Evolutionary conservation across 2,329 filamentous ascomycete species (phyloP), one percentile per base, ranked within the genome.

Genomic region (Xylariaceae sp.): DNA sequence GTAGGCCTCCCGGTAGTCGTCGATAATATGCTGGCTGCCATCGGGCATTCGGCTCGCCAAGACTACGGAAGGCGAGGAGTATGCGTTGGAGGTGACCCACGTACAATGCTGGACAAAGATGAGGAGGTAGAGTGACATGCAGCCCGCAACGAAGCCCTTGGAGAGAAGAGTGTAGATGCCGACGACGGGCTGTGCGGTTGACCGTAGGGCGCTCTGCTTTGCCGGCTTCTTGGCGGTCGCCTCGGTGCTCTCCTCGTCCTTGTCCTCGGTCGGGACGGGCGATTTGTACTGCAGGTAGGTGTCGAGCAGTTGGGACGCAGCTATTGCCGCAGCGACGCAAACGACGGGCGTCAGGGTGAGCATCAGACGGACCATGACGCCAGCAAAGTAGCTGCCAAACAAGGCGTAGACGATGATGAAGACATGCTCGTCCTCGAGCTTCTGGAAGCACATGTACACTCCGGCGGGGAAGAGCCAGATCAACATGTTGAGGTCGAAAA

Each of bases 331-430:
- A 40, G 94, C 88, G 60, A 97, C 90, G 71, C 94, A 99, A 46
- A 99, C 94, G 60, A 99, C 87, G 1, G 94, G 94, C 1, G 94
- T 99, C 62, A 99, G 77, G 0, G 94, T 99, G 57, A 99, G 83
- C 94, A 99, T 99, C 65, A 99, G 78, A 75, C 94, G 91, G 56
- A 99, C 94, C 94, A 99, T 99, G 74, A 99, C 95, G 69, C 94
- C 94, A 19, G 95, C 90, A 66, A 99, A 99, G 79, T 99, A 99
- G 74, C 90, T 97, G 60, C 90, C 90, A 59, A 97, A 87, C 42
- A 99, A 84, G n/a, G 92, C 86, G 69, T 99, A 99, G 61, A 97
- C 95, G 65, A 99, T 88, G 63, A 99, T 83, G 68, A 99, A 99
- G 55, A 99, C 93, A 68, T 99, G 94, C 79, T 99, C 92, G 67